Conservation (phyloP, 257 asterid species). For the Jacaranda copaia region DNA sequence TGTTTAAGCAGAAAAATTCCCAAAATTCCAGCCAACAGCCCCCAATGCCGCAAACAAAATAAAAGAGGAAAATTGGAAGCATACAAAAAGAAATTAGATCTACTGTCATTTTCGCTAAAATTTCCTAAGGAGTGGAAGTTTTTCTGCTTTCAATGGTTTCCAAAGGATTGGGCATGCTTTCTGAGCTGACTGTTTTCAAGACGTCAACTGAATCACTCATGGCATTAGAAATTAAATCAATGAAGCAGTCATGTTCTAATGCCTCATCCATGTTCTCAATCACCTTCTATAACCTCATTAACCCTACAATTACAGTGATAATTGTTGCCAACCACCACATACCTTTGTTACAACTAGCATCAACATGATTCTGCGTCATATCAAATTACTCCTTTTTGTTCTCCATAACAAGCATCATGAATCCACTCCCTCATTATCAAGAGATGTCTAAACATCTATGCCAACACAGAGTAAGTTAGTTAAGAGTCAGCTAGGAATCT, state of each 20-base stretch:
- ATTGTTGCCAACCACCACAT: not conserved
- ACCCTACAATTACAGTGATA: not conserved
- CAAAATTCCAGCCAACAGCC: no score
- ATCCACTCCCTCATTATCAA: not conserved
- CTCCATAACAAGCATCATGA: not conserved
- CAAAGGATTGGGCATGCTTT: not conserved
- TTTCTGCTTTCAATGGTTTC: not conserved
- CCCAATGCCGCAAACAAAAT: not conserved
- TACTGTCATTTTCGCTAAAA: not conserved
- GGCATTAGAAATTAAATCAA: not conserved
- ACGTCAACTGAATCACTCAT: not conserved
- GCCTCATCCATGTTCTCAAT: not conserved
- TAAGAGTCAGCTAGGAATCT: not conserved
- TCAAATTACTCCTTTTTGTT: not conserved
- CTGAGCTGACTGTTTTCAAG: not conserved
- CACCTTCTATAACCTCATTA: not conserved
- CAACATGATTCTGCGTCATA: not conserved
- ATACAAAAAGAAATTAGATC: not conserved
- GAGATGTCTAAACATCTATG: conserved; percentile 9
- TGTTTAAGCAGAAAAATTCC: not conserved
- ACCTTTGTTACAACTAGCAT: not conserved
- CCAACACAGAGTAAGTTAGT: not conserved
- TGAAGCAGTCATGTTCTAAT: not conserved
- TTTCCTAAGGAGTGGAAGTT: not conserved
- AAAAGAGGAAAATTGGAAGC: not conserved